Conservation (phyloP, 768 basidiomycete species). For the Tubosaeta sp. region DNA sequence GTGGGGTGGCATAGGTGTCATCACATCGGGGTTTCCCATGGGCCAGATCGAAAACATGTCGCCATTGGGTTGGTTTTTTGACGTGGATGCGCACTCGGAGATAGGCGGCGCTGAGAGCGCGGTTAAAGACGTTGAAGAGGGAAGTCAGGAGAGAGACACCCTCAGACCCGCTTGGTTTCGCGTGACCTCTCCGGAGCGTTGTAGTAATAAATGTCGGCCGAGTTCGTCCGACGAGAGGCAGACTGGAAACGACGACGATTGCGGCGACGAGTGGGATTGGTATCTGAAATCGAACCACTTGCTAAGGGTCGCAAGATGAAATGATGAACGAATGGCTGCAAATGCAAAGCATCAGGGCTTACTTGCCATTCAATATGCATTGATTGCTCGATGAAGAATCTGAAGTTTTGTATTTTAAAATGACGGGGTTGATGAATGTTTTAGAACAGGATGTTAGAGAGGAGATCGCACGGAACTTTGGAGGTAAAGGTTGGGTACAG, state of each 20-base stretch:
- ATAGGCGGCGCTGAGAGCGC: slow-evolving; percentile 13
- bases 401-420: slow-evolving; percentile 4
- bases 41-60: not conserved
- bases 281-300: not conserved
- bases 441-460: not conserved
- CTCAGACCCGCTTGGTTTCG: not conserved
- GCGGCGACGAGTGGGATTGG: slow-evolving; percentile 5
- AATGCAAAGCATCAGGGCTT: not conserved
- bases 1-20: slow-evolving; percentile 18
- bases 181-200: slow-evolving; percentile 4
- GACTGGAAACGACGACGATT: slow-evolving; percentile 7
- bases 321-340: not conserved
- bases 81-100: slow-evolving; percentile 13
- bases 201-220: slow-evolving; percentile 1
- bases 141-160: not conserved
- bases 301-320: not conserved
- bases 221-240: slow-evolving; percentile 5
- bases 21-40: not conserved
- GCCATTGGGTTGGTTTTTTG: slow-evolving; percentile 8
- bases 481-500: not conserved
- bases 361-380: slow-evolving; percentile 9
- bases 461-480: not conserved
- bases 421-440: not conserved
- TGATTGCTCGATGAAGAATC: slow-evolving; percentile 9
- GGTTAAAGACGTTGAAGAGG: slow-evolving; percentile 11